phyloP scores from a whole-genome alignment of 2,329 filamentous ascomycete genomes.

The Aaosphaeria arxii region DNA sequence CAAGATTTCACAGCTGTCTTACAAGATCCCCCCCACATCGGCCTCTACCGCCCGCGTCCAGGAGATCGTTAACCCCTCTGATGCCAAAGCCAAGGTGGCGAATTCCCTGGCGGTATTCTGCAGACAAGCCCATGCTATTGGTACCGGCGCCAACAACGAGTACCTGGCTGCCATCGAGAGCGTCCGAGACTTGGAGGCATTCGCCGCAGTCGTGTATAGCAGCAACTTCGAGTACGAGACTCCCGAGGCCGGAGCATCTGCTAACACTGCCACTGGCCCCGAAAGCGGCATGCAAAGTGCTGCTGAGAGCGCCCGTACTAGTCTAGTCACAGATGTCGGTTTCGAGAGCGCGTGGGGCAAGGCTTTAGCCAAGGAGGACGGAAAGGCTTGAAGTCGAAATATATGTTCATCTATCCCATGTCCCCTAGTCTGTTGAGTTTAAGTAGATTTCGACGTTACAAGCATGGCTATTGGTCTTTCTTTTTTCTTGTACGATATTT shows the following conservation, averaged over 20 bases:
- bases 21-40: conserved; percentile 58
- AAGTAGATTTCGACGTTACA: no score
- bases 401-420: no score
- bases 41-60: conserved; percentile 44
- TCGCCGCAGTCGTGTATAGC: conserved; percentile 82
- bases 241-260: conserved; percentile 22
- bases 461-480: no score
- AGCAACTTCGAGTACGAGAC: conserved; percentile 67
- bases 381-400: conserved; percentile 11
- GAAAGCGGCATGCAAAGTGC: conserved; percentile 6
- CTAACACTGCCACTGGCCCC: conserved; percentile 2
- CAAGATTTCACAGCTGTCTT: conserved; percentile 76
- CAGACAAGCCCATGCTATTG: conserved; percentile 85
- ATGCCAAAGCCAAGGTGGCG: conserved; percentile 69
- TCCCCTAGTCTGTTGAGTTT: no score
- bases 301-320: conserved; percentile 14
- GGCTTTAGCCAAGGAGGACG: conserved; percentile 51
- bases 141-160: conserved; percentile 56
- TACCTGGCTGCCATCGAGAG: conserved; percentile 67
- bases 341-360: conserved; percentile 72
- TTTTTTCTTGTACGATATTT: no score
- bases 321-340: conserved; percentile 42
- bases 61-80: conserved; percentile 49
- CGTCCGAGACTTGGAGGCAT: conserved; percentile 74
- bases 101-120: conserved; percentile 88